Evolutionary conservation across 495 filamentous ascomycete genomes (phyloP), one percentile per base, ranked within the genome.

Genomic region (Penicillium macrosclerotiorum): DNA sequence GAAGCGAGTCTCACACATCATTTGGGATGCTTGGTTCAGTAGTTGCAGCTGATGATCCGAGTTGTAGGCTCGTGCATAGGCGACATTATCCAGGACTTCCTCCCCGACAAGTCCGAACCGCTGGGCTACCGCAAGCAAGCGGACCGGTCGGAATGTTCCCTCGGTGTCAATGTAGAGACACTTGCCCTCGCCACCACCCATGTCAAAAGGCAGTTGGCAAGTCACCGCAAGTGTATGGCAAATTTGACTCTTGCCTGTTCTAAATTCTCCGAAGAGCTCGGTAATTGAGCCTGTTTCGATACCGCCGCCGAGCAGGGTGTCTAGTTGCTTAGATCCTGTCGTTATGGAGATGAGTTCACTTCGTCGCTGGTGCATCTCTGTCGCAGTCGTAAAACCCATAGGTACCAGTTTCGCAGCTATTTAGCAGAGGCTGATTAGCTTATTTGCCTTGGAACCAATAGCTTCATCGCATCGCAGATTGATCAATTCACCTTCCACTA

Each of bases 1-100:
- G 72, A 98, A 98, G 4, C 93, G 85, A 2, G 93, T 97, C 66
- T 97, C 94, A 46, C 90, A 96, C 93, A 98, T 98, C 93, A 98
- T 98, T 37, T 87, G 78, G 6, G 94, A 88, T 12, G 93, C 93
- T 63, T 97, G 91, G 63, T 89, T 95, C 39, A 98, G 80, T 4
- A 98, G 77, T 63, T 94, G 88, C 14, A 97, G 78, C 63, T 98
- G 93, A 64, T 98, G 93, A 48, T 98, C 93, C 2, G 90, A 96
- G 66, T 98, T 98, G 71, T 98, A 98, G 3, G 93, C 93, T 29
- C 93, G 84, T 26, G 93, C 93, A 68, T 98, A 98, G 3, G 93
- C 93, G 30, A 98, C 89, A 60, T 98, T 98, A 69, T 98, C 93
- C 13, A 98, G 77, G 1, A 98, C 93, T 62, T 98, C 93, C 66